A percentile compares a stretch with the other conserved stretches of the same genome.
These are phyloP conservation scores for Fragaria iinumae DNA, from an alignment of 306 rosid genomes.

Conservation along the genomic window DNA sequence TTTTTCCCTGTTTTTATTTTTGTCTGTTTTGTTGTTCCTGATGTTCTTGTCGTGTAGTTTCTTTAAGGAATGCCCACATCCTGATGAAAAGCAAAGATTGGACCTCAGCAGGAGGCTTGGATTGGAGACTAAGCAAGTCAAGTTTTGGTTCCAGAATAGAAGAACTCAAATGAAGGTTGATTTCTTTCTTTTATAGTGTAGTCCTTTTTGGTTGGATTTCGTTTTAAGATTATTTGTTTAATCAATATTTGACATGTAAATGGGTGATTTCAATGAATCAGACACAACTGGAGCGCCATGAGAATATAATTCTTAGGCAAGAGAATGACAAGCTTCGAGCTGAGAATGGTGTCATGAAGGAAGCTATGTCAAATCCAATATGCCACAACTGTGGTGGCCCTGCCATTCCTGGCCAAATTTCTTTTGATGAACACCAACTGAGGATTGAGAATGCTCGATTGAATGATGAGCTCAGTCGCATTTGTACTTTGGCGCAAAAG, in stretches of 20 bases:
- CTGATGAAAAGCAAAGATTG: constrained; percentile 87
- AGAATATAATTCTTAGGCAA: constrained; percentile 70
- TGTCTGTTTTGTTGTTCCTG: not conserved
- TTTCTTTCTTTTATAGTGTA: not conserved
- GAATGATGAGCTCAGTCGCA: constrained; percentile 63
- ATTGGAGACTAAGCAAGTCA: constrained; percentile 81
- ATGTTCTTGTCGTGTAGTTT: constrained; percentile 49
- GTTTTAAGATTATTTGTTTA: not conserved
- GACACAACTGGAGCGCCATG: constrained; percentile 92
- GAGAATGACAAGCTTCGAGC: constrained; percentile 86
- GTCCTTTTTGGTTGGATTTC: constrained; percentile 10
- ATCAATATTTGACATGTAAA: constrained; percentile 13
- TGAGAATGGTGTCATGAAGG: constrained; percentile 69
- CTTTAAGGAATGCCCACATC: constrained; percentile 87
- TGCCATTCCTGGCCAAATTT: constrained; percentile 72
- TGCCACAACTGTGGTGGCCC: constrained; percentile 83
- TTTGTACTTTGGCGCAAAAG: constrained; percentile 51
- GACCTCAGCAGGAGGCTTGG: constrained; percentile 71
- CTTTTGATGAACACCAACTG: constrained; percentile 74
- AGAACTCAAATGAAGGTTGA: constrained; percentile 92
- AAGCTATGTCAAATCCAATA: constrained; percentile 61
- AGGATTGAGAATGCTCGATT: constrained; percentile 78
- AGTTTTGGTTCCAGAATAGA: constrained; percentile 94
- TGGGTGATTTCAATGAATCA: constrained; percentile 33
- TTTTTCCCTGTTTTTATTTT: not conserved